Percentiles rank a stretch among this genome's conserved stretches.
Conservation (phyloP, 1,284 basidiomycete genomes). For the Sporisorium scitamineum region DNA sequence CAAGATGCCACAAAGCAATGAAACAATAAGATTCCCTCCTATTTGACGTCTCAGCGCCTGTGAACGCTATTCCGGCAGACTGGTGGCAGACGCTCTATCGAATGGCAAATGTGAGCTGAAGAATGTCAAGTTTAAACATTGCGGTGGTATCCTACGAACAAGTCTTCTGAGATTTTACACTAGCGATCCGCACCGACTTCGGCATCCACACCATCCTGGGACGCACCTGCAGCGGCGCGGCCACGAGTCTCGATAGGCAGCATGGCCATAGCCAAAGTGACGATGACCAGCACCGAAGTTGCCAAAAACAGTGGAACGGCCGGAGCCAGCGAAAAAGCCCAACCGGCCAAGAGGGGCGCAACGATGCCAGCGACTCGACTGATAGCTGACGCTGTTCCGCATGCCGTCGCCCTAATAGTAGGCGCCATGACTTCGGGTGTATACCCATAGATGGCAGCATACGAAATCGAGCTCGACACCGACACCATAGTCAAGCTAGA, state of each 20-base stretch:
- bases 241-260: conserved; percentile 54
- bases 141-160: not conserved
- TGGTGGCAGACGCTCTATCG: not conserved
- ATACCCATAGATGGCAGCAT: conserved; percentile 65
- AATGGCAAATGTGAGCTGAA: too few relatives aligned
- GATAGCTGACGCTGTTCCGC: conserved; percentile 61
- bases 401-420: conserved; percentile 59
- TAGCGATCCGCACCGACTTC: not conserved
- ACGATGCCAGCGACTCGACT: conserved; percentile 63
- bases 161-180: not conserved
- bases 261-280: conserved; percentile 38
- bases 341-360: conserved; percentile 62
- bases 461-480: conserved; percentile 60
- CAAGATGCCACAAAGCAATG: conserved; percentile 19
- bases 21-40: conserved; percentile 7
- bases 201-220: not conserved
- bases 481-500: conserved; percentile 49
- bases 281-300: conserved; percentile 26
- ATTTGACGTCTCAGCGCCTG: not conserved
- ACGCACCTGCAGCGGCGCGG: conserved; percentile 7
- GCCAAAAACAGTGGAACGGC: conserved; percentile 46
- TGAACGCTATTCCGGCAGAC: not conserved
- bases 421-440: conserved; percentile 66
- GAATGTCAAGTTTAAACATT: too few relatives aligned
- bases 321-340: conserved; percentile 38